phyloP scores from a whole-genome alignment of 148 eudicot genomes.

The Fallopia convolvulus region DNA sequence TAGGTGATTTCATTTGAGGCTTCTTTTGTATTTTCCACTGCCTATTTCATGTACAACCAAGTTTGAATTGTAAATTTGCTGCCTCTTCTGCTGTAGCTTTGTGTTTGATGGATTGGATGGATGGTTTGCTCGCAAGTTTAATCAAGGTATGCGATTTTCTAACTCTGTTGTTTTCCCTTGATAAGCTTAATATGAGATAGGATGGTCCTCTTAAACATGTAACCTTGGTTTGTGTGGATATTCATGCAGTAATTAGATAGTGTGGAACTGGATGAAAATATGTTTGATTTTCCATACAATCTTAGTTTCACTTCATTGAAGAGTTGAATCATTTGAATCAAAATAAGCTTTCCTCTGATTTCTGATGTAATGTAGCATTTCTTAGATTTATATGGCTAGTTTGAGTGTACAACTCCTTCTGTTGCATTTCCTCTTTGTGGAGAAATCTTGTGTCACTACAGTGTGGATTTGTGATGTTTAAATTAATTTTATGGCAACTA shows the following conservation, averaged over 20 bases:
- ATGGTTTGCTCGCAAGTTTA: slow-evolving; percentile 92
- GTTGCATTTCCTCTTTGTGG: background rate
- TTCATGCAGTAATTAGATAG: too few relatives aligned
- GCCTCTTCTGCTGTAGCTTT: slow-evolving; percentile 42
- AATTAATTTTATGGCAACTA: background rate
- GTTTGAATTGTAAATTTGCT: slow-evolving; percentile 14
- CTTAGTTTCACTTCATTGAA: too few relatives aligned
- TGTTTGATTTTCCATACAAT: too few relatives aligned
- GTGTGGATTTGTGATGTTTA: background rate
- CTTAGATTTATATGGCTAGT: background rate
- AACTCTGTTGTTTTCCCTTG: background rate
- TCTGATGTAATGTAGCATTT: too few relatives aligned
- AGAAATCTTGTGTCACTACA: background rate
- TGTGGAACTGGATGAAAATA: too few relatives aligned
- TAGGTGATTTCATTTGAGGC: slow-evolving; percentile 32
- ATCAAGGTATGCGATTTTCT: slow-evolving; percentile 55
- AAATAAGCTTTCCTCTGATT: background rate
- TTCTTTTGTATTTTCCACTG: background rate
- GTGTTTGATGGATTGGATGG: slow-evolving; percentile 95
- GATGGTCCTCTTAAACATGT: slow-evolving; percentile 19
- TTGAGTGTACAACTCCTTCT: background rate
- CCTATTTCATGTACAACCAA: background rate
- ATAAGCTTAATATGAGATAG: slow-evolving; percentile 88
- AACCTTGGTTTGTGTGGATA: too few relatives aligned
- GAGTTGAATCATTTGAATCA: background rate